Evolutionary conservation across 1,284 basidiomycete species (phyloP), one percentile per base, ranked within the genome.

Genomic region (Somion occarium): DNA sequence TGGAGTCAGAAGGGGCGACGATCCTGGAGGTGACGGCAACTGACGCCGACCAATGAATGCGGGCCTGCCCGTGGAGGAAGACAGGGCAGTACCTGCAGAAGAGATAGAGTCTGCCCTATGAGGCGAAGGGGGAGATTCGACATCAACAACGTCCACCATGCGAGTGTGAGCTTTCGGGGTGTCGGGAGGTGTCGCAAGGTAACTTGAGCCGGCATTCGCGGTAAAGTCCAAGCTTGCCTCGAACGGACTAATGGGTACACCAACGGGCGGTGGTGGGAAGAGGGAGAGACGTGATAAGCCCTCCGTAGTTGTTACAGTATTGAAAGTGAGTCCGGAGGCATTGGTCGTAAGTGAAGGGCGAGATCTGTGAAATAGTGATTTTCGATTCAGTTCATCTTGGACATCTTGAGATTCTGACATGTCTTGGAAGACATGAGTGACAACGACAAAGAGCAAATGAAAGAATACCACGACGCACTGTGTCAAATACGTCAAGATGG

Each of bases 271-370:
- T 44, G 59, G 56, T 46, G 51, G 79, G 70, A 65, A 81, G 73
- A 66, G 57, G 64, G 71, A 56, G 68, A 78, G 59, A 67, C 67
- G 53, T 13, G 71, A 51, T 11, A 66, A 65, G 27, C 64, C 70
- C 45, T 70, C 72, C 15, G 61, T 67, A 24, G 59, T 61, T 60
- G 76, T 79, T 43, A 82, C 74, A 19, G 76, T 75, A 50, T 78
- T 80, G 45, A 79, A 75, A 46, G 80, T 78, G 41, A 81, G 61
- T 24, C 71, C 76, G 27, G 81, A 82, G 5, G 73, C 76, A 56
- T 71, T 76, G 41, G 79, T 79, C 47, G 70, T 50, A 64, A 64
- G 53, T 41, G 78, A 81, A 20, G 62, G 60, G 25, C 63, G 61
- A 44, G 70, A 63, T 25, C 63, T 57, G 65, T 78, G 75, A 19